Base-by-base conservation (phyloP, 169 alveolate species). In the Pseudocohnilembus persalinus region DNA sequence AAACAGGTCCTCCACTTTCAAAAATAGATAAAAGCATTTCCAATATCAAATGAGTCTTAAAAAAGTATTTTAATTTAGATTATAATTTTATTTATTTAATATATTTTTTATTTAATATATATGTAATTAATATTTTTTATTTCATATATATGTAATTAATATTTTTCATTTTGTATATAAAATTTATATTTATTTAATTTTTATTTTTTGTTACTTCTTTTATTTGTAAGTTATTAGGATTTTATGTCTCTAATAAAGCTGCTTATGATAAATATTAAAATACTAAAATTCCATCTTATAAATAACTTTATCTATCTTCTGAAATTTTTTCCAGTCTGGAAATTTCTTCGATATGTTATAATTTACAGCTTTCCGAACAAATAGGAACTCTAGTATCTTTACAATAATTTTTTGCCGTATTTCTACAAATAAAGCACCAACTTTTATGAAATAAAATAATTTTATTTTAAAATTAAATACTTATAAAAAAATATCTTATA, bases 381-480 rank as follows among this genome's bases (percentile, higher is more conserved):
- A 96, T 87, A 34, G 98, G 97, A 31, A 92, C 93, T 88, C 92
- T 80, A 28, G 95, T 86, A 28, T 92, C 94, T 49, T 93, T 93
- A 81, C 97, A 94, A 88, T 93, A 96, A 75, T 88, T 89, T 76
- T 94, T 85, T 20, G 98, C 97, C 30, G 90, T 81, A n/a, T 90
- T 91, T 85, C 98, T 89, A 68, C 98, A 96, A 0, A 92, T 93
- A 79, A 94, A 79, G 83, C 98, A 96, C 97, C 98, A 95, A 1
- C 97, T 79, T 25, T 49, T 4, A 1, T 49, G 15, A 49, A 79
- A 49, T 49, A 49, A 20, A 49, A 11, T 49, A 49, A 20, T 49
- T 49, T 49, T 11, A 49, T 49, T 49, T 49, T 49, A 11, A 11
- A 49, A 49, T 20, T 49, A 11, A 49, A n/a, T n/a, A n/a, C n/a